These are phyloP conservation scores for Irpex lacteus DNA, from an alignment of 1,284 basidiomycete genomes.

Conservation along the genomic window DNA sequence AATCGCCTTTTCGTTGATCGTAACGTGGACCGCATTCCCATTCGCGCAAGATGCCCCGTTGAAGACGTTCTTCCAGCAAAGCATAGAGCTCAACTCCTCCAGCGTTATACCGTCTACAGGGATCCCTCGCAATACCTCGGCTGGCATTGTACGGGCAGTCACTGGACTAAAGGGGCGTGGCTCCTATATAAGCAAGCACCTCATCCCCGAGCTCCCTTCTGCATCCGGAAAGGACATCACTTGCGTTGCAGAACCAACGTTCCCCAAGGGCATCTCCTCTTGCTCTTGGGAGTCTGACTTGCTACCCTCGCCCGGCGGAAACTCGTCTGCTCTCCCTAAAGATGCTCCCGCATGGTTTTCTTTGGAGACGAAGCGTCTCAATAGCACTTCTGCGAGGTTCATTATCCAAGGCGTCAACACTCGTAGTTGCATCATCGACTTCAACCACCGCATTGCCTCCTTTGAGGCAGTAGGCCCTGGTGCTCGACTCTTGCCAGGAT, in stretches of 20 bases:
- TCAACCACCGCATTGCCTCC: constrained; percentile 47
- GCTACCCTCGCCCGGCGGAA: constrained; percentile 31
- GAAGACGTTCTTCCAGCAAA: constrained; percentile 67
- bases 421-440: constrained; percentile 59
- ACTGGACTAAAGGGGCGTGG: constrained; percentile 46
- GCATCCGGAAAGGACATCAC: constrained; percentile 29
- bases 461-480: constrained; percentile 37
- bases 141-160: constrained; percentile 16
- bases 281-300: constrained; percentile 37
- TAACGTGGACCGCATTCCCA: constrained; percentile 52
- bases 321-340: not conserved
- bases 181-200: constrained; percentile 36
- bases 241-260: constrained; percentile 13
- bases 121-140: constrained; percentile 12
- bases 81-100: constrained; percentile 38
- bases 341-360: constrained; percentile 26
- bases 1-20: constrained; percentile 43
- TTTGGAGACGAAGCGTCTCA: constrained; percentile 32
- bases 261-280: constrained; percentile 23
- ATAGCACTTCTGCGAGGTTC: constrained; percentile 34
- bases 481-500: constrained; percentile 42
- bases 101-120: too few relatives aligned
- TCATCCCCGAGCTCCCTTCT: constrained; percentile 55
- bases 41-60: constrained; percentile 58
- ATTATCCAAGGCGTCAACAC: constrained; percentile 50